Evolutionary conservation across 2,329 filamentous ascomycete species (phyloP), one percentile per base, ranked within the genome.

Genomic region (Clonostachys rhizophaga): DNA sequence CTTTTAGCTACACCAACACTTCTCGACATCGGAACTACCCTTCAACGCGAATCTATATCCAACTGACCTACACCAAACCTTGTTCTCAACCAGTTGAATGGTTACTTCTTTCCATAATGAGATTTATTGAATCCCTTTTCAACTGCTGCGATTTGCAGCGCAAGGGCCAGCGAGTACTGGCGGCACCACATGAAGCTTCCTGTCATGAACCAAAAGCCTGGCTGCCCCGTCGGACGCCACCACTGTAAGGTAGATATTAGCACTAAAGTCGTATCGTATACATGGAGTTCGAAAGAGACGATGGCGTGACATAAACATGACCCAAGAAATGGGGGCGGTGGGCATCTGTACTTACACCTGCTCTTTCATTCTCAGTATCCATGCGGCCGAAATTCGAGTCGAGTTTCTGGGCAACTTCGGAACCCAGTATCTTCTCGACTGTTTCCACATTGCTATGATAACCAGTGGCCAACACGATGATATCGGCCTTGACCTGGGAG

Each of bases 391-490:
- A 67, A 60, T 47, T 63, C 62, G 33, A 51, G 54, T 18, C 10
- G 18, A 59, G 54, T 30, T 58, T 54, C 40, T 62, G 53, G 3
- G 63, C 63, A 34, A 69, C 51, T 16, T 63, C 55, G 9, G 62
- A 45, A 0, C 69, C 69, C 16, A 72, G 47, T 1, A 66, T 49
- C 45, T 64, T 61, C 42, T 59, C 52, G 2, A 64, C 53, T 12
- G 55, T 63, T 6, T 55, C 59, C 9, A 58, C 51, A 60, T 69
- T 70, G 39, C 63, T 66, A 9, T 68, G 58, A 49, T 63, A 73
- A 0, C 70, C 69, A 0, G 69, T 73, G 1, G 69, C 69, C 6
- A 71, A 47, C 4, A 73, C 67, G 1, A 73, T 60, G 6, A 67
- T 56, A 47, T 74, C 70, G 1, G 67, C 66, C 3, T 64, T 60